A percentile compares a stretch with the other conserved stretches of the same genome.
Evolutionary conservation across 108 stramenopile species (phyloP).

Genomic region (Discostella stelligeroides): DNA sequence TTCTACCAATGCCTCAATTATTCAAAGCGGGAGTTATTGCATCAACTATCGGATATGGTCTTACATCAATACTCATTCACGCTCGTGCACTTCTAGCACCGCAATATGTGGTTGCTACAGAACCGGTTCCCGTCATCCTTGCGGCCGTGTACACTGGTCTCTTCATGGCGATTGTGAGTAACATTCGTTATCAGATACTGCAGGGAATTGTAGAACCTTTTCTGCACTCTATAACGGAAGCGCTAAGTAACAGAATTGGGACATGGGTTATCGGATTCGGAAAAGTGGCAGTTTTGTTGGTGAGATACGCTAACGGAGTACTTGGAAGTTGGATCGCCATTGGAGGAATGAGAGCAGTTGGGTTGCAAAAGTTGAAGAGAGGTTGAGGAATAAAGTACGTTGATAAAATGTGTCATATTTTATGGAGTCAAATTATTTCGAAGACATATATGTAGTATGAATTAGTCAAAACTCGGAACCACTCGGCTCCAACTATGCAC

Average conservation of each 20-base stretch:
- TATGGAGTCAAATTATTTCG: neutral
- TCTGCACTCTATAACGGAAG: constrained; percentile 46
- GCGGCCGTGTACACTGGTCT: constrained; percentile 74
- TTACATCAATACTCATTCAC: constrained; percentile 49
- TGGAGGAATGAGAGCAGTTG: constrained; percentile 68
- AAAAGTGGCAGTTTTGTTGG: constrained; percentile 38
- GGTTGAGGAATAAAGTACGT: neutral
- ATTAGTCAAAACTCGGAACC: constrained; percentile 17
- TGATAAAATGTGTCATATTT: neutral
- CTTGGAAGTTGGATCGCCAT: constrained; percentile 79
- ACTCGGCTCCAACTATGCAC: constrained; percentile 23
- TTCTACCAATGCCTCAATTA: constrained; percentile 65
- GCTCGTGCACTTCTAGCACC: constrained; percentile 57
- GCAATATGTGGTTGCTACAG: constrained; percentile 50
- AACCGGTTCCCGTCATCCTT: constrained; percentile 58
- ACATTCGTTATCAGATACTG: constrained; percentile 81
- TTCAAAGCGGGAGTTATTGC: constrained; percentile 75
- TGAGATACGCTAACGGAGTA: constrained; percentile 72
- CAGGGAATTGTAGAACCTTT: constrained; percentile 78
- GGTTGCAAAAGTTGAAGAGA: constrained; percentile 65
- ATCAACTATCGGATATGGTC: constrained; percentile 73
- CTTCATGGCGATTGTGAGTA: constrained; percentile 77
- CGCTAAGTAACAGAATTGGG: neutral
- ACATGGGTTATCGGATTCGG: constrained; percentile 12
- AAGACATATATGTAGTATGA: neutral